Evolutionary conservation across 139 green algal genomes (phyloP).

Genomic region (Ettlia oleoabundans): DNA sequence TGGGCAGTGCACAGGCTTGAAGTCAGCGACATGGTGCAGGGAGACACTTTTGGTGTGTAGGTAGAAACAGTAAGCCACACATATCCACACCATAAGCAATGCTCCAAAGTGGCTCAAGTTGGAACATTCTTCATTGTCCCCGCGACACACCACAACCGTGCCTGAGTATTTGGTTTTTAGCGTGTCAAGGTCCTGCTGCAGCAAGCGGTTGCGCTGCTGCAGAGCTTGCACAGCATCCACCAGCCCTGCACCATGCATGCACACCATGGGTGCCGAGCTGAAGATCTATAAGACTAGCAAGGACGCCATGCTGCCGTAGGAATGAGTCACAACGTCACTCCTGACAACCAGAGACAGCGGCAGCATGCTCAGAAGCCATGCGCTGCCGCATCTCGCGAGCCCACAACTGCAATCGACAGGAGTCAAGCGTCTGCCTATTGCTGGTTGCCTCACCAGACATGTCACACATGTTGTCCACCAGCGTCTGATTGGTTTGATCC

Average conservation of each 20-base stretch:
- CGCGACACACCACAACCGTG: not conserved
- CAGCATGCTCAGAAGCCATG: not conserved
- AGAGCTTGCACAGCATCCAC: constrained; percentile 48
- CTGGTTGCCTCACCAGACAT: constrained; percentile 23
- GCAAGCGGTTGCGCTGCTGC: constrained; percentile 39
- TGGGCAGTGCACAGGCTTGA: too few species aligned
- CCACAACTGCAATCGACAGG: not conserved
- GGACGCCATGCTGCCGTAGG: not conserved
- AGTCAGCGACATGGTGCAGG: not conserved
- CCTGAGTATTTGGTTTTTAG: constrained; percentile 6
- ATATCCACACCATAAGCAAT: not conserved
- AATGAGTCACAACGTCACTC: not conserved
- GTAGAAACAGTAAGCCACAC: not conserved
- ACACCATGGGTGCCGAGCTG: too few species aligned
- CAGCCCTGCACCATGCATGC: constrained; percentile 19
- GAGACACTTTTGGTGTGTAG: not conserved
- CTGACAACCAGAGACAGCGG: not conserved
- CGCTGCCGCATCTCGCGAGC: too few species aligned
- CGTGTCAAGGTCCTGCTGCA: constrained; percentile 30
- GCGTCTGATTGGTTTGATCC: constrained; percentile 26
- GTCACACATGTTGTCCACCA: constrained; percentile 50
- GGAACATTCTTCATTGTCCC: not conserved
- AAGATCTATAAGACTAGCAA: not conserved
- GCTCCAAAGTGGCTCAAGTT: not conserved
- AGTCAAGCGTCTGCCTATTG: not conserved